Base-by-base conservation (phyloP, 2,329 filamentous ascomycete genomes). In the Tolypocladium nubicola region DNA sequence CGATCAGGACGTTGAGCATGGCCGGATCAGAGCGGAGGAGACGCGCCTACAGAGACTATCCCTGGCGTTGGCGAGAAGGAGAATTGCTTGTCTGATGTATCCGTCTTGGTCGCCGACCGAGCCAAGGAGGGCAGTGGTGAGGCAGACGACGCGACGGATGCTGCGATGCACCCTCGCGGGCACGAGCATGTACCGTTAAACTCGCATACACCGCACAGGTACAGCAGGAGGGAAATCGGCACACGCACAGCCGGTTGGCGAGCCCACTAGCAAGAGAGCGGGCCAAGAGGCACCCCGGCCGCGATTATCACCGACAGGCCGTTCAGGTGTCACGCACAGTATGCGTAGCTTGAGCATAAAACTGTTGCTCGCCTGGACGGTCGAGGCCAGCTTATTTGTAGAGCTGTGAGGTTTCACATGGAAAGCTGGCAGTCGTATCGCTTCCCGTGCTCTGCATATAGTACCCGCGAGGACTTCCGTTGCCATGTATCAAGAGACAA, bases 1-100 rank as follows among this genome's bases (percentile, higher is more conserved):
- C 65, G 10, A 74, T 62, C 45, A 68, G 56, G 23, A 70, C 61
- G 37, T 68, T 56, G 19, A 70, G 63, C 62, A 63, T 62, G 54
- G 37, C 72, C 0, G 45, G 14, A 4, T 1, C 7, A 8, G 16
- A 49, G 21, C 8, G 14, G 16, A 30, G 9, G 14, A 3, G 8
- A 10, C 7, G 14, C 14, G 16, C 26, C 8, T 4, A 10, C 7
- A 8, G 45, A 47, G 14, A 14, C 4, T 5, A 16, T 8, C 21
- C 6, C 3, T 30, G 14, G 14, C 6, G 7, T 16, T 30, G 23
- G 3, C 3, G 14, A 30, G 23, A 19, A 26, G 21, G 23, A 5
- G 21, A 23, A 19, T 8, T 7, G 5, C 5, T 4, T 4, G 21
- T 13, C 21, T 23, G 11, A 23, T 14, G 23, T 10, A 30, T 30